These are phyloP conservation scores for Didymella pomorum DNA, from an alignment of 2,329 filamentous ascomycete species.

Conservation along the genomic window DNA sequence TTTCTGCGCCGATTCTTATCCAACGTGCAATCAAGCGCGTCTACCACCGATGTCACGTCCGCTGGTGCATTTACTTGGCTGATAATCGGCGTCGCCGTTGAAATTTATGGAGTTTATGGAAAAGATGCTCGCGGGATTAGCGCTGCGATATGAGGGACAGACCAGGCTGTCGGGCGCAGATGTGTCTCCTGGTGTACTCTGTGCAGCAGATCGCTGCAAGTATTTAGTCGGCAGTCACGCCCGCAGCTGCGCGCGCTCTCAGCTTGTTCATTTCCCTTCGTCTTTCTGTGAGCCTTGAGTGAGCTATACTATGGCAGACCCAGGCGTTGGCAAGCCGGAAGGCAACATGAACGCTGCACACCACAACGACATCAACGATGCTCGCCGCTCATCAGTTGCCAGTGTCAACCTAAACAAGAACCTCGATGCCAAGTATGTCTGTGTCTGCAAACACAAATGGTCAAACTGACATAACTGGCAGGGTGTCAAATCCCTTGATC, in stretches of 20 bases:
- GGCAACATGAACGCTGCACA: slow-evolving; percentile 3
- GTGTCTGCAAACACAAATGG: too few species aligned
- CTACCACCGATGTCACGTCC: not conserved
- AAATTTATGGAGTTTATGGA: slow-evolving; percentile 1
- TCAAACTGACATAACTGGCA: slow-evolving; percentile 29
- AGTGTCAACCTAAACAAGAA: slow-evolving; percentile 27
- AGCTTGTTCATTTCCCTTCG: not conserved
- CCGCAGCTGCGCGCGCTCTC: not conserved
- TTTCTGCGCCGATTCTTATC: slow-evolving; percentile 4
- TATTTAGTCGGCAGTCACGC: slow-evolving; percentile 14
- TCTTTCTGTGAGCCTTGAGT: slow-evolving; percentile 5
- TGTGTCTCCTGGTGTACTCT: not conserved
- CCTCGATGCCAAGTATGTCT: slow-evolving; percentile 26
- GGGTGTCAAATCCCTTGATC: slow-evolving; percentile 63
- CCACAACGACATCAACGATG: slow-evolving; percentile 13
- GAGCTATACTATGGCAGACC: slow-evolving; percentile 17
- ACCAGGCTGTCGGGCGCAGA: not conserved
- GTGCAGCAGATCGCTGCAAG: slow-evolving; percentile 5
- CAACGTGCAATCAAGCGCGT: slow-evolving; percentile 1
- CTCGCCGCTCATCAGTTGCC: slow-evolving; percentile 24
- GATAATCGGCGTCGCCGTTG: slow-evolving; percentile 9
- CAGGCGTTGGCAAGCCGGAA: slow-evolving; percentile 18
- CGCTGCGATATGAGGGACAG: slow-evolving; percentile 6
- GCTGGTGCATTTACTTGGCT: slow-evolving; percentile 4
- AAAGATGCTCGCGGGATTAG: slow-evolving; percentile 11